Evolutionary conservation across 208 protist species (phyloP).

Genomic region (Herpetomonas tarakana): DNA sequence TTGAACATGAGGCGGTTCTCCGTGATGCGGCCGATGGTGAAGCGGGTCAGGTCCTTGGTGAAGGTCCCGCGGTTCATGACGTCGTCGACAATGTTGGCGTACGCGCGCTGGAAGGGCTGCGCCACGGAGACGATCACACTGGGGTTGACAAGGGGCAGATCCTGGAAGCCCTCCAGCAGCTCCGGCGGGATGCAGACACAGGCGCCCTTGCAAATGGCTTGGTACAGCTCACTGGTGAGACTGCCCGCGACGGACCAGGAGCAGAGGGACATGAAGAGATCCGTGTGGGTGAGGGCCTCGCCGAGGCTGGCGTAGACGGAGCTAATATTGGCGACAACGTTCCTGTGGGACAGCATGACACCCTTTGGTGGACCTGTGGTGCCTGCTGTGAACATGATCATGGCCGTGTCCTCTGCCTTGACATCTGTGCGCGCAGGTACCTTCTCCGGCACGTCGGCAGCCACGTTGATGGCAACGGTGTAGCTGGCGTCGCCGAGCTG

Average conservation of each 20-base stretch:
- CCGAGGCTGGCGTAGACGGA: slow-evolving; percentile 81
- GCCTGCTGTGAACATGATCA: slow-evolving; percentile 90
- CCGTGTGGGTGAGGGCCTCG: slow-evolving; percentile 78
- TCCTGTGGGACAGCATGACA: slow-evolving; percentile 93
- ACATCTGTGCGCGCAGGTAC: slow-evolving; percentile 56
- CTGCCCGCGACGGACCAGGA: slow-evolving; percentile 87
- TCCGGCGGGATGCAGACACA: slow-evolving; percentile 85
- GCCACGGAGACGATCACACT: slow-evolving; percentile 84
- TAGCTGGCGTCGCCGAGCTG: slow-evolving; percentile 80
- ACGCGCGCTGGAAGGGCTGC: slow-evolving; percentile 83
- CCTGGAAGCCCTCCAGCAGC: slow-evolving; percentile 84
- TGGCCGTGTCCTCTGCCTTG: slow-evolving; percentile 84
- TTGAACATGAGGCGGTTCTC: slow-evolving; percentile 87
- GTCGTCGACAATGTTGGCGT: slow-evolving; percentile 87
- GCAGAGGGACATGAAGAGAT: slow-evolving; percentile 91
- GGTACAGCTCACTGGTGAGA: slow-evolving; percentile 80
- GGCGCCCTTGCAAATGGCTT: slow-evolving; percentile 85
- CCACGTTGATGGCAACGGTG: slow-evolving; percentile 80
- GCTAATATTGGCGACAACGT: slow-evolving; percentile 88
- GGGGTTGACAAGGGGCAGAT: slow-evolving; percentile 81
- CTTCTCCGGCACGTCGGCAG: slow-evolving; percentile 74
- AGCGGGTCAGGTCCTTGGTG: slow-evolving; percentile 79
- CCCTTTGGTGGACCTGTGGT: slow-evolving; percentile 94
- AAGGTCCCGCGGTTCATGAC: slow-evolving; percentile 79
- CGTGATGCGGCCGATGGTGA: slow-evolving; percentile 84